phyloP scores from a whole-genome alignment of 2,329 filamentous ascomycete species.

The Metarhizium rileyi region DNA sequence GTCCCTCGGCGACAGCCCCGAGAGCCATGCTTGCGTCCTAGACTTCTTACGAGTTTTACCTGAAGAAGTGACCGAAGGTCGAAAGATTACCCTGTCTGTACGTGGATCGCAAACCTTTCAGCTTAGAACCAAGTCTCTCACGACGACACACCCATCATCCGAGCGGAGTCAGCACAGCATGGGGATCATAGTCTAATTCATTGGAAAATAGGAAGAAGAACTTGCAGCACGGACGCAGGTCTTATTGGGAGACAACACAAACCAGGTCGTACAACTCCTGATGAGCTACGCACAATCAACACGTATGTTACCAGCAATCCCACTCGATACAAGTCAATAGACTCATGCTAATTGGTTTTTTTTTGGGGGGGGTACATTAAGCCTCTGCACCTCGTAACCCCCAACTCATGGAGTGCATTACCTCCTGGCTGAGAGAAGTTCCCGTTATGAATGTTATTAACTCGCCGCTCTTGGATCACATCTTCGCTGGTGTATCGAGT shows the following conservation, averaged over 20 bases:
- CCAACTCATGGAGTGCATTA: constrained; percentile 87
- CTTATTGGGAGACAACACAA: constrained; percentile 81
- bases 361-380: constrained; percentile 30
- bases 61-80: constrained; percentile 97
- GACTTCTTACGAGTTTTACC: constrained; percentile 95
- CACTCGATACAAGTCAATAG: background rate
- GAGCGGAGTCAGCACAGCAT: constrained; percentile 22
- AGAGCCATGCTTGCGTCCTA: constrained; percentile 77
- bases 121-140: constrained; percentile 23
- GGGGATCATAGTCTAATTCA: constrained; percentile 25
- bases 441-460: constrained; percentile 73
- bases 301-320: constrained; percentile 43
- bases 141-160: constrained; percentile 23
- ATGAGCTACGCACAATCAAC: constrained; percentile 89
- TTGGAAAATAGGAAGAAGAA: constrained; percentile 78
- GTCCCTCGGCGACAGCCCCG: constrained; percentile 64
- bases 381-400: constrained; percentile 75
- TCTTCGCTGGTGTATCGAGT: constrained; percentile 66
- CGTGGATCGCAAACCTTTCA: constrained; percentile 55
- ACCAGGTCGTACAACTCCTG: constrained; percentile 76
- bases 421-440: constrained; percentile 92
- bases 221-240: constrained; percentile 76
- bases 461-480: constrained; percentile 72
- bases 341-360: background rate
- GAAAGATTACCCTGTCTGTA: constrained; percentile 99